Evolutionary conservation across 2,329 filamentous ascomycete species (phyloP).

Genomic region (Fusarium sp.): DNA sequence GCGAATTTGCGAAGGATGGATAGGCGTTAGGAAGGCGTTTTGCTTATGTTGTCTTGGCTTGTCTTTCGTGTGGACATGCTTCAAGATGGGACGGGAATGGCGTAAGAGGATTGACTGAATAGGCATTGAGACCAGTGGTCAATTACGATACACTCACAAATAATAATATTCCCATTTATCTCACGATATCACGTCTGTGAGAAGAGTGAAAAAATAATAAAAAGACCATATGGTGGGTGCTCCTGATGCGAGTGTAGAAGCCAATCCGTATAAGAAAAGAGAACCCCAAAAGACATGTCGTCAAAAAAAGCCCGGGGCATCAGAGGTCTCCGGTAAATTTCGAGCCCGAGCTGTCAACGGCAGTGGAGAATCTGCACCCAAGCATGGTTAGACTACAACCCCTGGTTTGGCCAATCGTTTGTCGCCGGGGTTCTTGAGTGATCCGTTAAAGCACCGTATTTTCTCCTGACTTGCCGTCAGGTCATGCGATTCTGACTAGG

Average conservation of each 20-base stretch:
- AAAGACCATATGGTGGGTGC: not conserved
- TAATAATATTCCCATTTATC: not conserved
- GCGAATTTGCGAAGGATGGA: not conserved
- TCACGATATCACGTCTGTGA: not conserved
- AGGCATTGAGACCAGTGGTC: not conserved
- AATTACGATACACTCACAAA: not conserved
- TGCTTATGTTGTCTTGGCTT: not conserved
- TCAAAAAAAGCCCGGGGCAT: slow-evolving; percentile 34
- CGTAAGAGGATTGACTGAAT: not conserved
- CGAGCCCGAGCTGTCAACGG: slow-evolving; percentile 1
- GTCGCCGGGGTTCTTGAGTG: not conserved
- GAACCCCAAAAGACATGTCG: slow-evolving; percentile 26
- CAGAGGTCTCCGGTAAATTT: slow-evolving; percentile 32
- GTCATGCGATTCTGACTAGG: not conserved
- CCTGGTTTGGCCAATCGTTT: not conserved
- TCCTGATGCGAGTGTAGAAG: not conserved
- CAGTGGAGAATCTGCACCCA: not conserved
- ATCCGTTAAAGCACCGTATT: not conserved
- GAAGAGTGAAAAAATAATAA: not conserved
- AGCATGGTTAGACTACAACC: not conserved
- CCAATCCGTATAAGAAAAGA: not conserved
- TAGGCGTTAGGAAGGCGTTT: not conserved
- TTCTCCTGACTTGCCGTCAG: not conserved
- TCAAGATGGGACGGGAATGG: not conserved
- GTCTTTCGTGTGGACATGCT: too few species aligned